Conservation (phyloP, 495 filamentous ascomycete genomes). For the Neurospora sp. region DNA sequence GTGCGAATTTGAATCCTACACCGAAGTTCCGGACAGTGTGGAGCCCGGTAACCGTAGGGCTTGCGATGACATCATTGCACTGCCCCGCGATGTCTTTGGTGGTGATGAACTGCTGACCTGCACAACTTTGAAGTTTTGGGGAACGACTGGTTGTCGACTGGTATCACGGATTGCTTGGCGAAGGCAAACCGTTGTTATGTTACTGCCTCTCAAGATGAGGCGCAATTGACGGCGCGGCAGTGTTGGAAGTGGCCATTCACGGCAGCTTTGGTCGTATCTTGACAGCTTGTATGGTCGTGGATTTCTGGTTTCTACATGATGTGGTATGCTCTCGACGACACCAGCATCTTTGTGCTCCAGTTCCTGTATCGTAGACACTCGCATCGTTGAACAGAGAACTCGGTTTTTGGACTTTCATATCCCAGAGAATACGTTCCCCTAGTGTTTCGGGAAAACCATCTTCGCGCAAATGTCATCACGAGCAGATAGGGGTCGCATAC, state of each 20-base stretch:
- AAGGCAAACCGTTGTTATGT: background rate
- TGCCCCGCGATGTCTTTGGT: background rate
- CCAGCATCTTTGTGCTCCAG: background rate
- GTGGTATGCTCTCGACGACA: background rate
- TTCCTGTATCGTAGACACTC: background rate
- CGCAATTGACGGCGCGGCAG: background rate
- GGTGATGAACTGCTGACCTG: background rate
- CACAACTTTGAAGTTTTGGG: background rate
- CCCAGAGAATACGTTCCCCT: background rate
- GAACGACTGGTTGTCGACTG: background rate
- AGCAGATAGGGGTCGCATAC: background rate
- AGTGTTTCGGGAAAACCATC: background rate
- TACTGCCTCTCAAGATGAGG: background rate
- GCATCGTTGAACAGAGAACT: background rate
- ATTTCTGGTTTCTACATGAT: background rate
- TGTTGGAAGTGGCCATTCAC: background rate
- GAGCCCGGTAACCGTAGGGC: background rate
- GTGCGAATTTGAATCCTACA: background rate
- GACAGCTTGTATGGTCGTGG: background rate
- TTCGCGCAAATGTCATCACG: background rate
- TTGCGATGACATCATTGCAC: background rate
- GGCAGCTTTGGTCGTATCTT: background rate
- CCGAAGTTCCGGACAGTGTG: background rate
- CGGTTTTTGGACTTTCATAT: background rate
- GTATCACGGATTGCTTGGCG: background rate